Base-by-base conservation (phyloP, 305 asterid genomes). In the Withania somnifera region DNA sequence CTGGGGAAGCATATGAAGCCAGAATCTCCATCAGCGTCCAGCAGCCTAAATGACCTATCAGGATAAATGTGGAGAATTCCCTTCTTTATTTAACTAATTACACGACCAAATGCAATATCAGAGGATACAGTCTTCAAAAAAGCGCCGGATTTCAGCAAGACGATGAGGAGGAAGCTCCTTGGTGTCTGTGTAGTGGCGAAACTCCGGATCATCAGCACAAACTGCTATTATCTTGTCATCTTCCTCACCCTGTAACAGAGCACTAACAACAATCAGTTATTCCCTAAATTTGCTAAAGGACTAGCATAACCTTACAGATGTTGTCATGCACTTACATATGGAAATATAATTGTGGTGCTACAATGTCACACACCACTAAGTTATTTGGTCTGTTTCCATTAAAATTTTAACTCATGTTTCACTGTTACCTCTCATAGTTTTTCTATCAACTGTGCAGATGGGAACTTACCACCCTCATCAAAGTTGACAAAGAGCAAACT, bases 71-170 rank as follows among this genome's bases (percentile, higher is more conserved):
- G 26, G 42, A 71, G 8, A 7, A 15, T 45, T 26, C 47, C 58
- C 57, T 73, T 14, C 79, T 45, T 22, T 24, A 24, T 7, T 82
- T 73, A 17, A 73, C n/a, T n/a, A n/a, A n/a, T n/a, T 11, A 57
- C 81, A 58, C 26, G 2, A 32, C 5, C 1, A 9, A 64, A 22
- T 26, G 56, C 13, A 0, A 30, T 57, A 60, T 71, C 22, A 69
- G 85, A 66, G 93, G 97, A 93, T 93, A 93, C 97, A 94, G 86
- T 94, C 98, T 91, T 94, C 97, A 86, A 94, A 94, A 87, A 94
- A 94, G 79, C 97, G 98, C 67, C 98, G 94, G 47, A 94, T 94
- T 86, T 91, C 97, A 91, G 98, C 97, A 79, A 93, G 97, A 64
- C 97, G 97, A 20, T 94, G 98, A 56, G 97, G 97, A 68, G 97